A percentile compares a stretch with the other conserved stretches of the same genome.
phyloP scores from a whole-genome alignment of 2,329 filamentous ascomycete species.

The Cercospora sojina region DNA sequence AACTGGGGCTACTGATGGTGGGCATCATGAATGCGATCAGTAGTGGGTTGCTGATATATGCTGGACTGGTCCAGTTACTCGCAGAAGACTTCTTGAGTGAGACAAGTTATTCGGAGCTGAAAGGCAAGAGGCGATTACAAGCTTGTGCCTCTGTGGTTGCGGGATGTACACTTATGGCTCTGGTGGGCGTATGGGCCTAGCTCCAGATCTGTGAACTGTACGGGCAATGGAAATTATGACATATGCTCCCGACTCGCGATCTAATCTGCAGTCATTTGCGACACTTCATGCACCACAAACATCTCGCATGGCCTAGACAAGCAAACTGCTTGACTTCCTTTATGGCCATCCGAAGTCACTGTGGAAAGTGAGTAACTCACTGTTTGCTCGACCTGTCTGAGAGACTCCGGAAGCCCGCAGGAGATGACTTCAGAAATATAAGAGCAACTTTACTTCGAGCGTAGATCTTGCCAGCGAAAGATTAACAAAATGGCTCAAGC shows the following conservation, averaged over 20 bases:
- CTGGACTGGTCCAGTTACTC: slow-evolving; percentile 51
- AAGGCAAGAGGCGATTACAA: slow-evolving; percentile 58
- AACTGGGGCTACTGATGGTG: slow-evolving; percentile 51
- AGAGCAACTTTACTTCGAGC: background rate
- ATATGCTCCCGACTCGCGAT: no score
- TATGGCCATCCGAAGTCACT: background rate
- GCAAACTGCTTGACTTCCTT: background rate
- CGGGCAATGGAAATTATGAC: background rate
- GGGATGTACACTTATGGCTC: slow-evolving; percentile 62
- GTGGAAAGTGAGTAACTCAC: background rate
- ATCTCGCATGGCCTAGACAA: background rate
- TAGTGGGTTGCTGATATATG: slow-evolving; percentile 50
- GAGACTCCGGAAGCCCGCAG: no score
- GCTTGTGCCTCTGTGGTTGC: slow-evolving; percentile 62
- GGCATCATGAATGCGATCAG: slow-evolving; percentile 53
- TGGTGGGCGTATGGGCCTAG: slow-evolving; percentile 65
- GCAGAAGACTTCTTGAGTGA: slow-evolving; percentile 60
- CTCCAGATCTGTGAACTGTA: background rate
- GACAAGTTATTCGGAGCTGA: slow-evolving; percentile 60
- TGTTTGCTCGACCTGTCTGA: background rate
- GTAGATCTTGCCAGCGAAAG: background rate
- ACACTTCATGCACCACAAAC: no score
- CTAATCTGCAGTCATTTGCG: no score
- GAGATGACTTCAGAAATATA: background rate
- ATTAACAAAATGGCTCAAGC: background rate